Evolutionary conservation across 1,284 basidiomycete species (phyloP), one percentile per base, ranked within the genome.

Genomic region (Irpex lacteus): DNA sequence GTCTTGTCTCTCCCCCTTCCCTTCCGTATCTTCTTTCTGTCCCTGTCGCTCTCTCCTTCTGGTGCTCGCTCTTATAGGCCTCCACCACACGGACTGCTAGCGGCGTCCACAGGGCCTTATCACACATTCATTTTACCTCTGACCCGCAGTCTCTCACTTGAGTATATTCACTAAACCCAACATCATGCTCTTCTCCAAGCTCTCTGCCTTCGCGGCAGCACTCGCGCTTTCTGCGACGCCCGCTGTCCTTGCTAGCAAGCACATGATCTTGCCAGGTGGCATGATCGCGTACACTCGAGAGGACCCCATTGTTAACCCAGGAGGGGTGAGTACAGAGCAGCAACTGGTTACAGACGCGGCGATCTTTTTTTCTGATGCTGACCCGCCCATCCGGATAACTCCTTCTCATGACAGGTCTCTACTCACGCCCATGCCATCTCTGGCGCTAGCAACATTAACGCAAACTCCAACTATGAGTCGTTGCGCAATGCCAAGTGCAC

Each of bases 251-350:
- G 72, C 69, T 4, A 71, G 72, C 66, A 70, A 65, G 21, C 72
- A 74, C 68, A 70, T 70, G 64, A 73, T 70, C 37, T 72, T 71
- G 66, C 19, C 50, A 8, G 73, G 66, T 65, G 74, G 72, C 38
- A 70, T 68, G 40, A 63, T 62, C 59, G 73, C 63, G 64, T 70
- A 9, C 66, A 70, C 58, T 69, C 69, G 47, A 71, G 74, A 18
- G 60, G 74, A 76, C 64, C 69, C 74, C n/a, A 71, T 76, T 66
- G 69, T 75, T 37, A 68, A 63, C 65, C 67, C 70, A 6, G 68
- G 65, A 13, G 52, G 18, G 38, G 72, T 73, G 52, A 59, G 69
- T 65, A 5, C 26, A 26, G 26, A 26, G 26, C 26, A 26, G 26
- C 26, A 26, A 26, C 26, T 3, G 4, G 26, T 4, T 26, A 26